phyloP scores from a whole-genome alignment of 768 basidiomycete species.

The Mrakia blollopis region DNA sequence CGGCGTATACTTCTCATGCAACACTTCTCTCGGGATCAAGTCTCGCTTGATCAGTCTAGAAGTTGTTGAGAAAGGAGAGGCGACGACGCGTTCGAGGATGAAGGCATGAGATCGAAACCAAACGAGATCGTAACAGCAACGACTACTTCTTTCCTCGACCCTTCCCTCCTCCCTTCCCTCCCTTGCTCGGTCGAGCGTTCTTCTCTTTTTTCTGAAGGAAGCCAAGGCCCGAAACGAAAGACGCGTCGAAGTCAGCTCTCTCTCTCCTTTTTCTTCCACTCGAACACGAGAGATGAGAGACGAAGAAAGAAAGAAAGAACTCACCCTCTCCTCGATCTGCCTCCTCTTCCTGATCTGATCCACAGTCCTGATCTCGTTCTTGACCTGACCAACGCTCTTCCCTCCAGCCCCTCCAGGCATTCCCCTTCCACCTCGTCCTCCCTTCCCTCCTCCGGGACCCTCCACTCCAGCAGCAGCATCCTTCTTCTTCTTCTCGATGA shows the following conservation, averaged over 20 bases:
- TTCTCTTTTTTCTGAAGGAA: constrained; percentile 54
- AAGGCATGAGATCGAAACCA: neutral
- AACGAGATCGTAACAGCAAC: neutral
- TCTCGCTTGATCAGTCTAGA: no score
- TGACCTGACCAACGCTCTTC: constrained; percentile 60
- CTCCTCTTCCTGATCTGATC: constrained; percentile 81
- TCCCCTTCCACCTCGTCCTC: constrained; percentile 41
- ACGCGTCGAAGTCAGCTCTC: neutral
- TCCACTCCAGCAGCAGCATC: constrained; percentile 37
- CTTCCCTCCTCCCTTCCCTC: constrained; percentile 39
- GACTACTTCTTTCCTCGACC: constrained; percentile 29
- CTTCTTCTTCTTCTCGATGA: constrained; percentile 57
- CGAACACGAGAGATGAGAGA: neutral
- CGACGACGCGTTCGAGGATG: no score
- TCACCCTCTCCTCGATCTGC: constrained; percentile 55
- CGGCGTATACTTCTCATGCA: no score
- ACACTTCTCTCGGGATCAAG: no score
- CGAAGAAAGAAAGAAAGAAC: neutral
- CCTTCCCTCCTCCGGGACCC: neutral
- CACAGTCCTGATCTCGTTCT: constrained; percentile 75
- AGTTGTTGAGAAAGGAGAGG: neutral
- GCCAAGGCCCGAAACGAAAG: neutral
- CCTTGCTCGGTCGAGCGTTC: constrained; percentile 66
- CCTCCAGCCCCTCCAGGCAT: constrained; percentile 44
- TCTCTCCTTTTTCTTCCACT: neutral